These are phyloP conservation scores for Syzygium oleosum DNA, from an alignment of 345 rosid genomes.

Conservation along the genomic window DNA sequence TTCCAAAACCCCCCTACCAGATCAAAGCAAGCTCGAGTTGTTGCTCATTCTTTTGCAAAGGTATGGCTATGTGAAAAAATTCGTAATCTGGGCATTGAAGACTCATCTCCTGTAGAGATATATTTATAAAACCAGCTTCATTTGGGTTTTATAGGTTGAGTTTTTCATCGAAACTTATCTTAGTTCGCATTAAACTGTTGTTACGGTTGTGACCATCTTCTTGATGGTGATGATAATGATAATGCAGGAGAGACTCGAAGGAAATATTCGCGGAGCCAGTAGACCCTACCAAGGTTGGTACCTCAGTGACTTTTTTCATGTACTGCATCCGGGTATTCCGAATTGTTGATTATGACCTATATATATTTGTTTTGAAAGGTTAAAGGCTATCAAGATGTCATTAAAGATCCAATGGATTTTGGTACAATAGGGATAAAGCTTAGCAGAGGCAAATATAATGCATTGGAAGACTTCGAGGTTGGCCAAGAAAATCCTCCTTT, in stretches of 20 bases:
- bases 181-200: background rate
- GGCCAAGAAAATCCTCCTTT: background rate
- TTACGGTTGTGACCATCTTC: background rate
- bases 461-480: slow-evolving; percentile 22
- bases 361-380: slow-evolving; percentile 15
- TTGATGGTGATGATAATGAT: background rate
- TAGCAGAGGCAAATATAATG: slow-evolving; percentile 9
- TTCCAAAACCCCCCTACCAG: slow-evolving; percentile 4
- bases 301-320: background rate
- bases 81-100: background rate
- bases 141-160: background rate
- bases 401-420: slow-evolving; percentile 30
- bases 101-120: background rate
- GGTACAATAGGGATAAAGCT: slow-evolving; percentile 17
- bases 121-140: background rate
- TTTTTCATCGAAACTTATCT: background rate
- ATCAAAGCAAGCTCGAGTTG: slow-evolving; percentile 7
- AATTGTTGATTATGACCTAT: background rate
- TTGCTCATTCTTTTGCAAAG: slow-evolving; percentile 12
- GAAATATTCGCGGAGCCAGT: slow-evolving; percentile 19
- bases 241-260: slow-evolving; percentile 17
- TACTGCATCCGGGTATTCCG: background rate
- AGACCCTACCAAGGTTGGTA: slow-evolving; percentile 13
- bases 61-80: slow-evolving; percentile 4
- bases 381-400: slow-evolving; percentile 10